Evolutionary conservation across 805 yeast species (phyloP), one percentile per base, ranked within the genome.

Genomic region (Candida silvicultrix): DNA sequence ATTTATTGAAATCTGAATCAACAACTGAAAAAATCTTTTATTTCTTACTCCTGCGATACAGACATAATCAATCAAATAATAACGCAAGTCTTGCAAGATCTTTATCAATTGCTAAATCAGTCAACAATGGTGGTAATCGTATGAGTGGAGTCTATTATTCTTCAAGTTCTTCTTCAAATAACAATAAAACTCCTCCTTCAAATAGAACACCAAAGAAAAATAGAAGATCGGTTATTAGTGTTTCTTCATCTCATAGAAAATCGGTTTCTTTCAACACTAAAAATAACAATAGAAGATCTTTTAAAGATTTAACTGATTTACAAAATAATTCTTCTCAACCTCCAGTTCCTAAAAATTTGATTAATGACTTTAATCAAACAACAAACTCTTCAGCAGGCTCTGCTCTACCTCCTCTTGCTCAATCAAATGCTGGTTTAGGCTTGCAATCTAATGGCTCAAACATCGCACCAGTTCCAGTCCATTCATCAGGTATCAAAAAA

Each of bases 21-120:
- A 81, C 81, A 48, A 76, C 89, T 2, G 96, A 88, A 57, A 88
- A 88, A 67, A 75, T 86, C 50, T 88, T 88, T 59, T 88, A 89
- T 64, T 82, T 85, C 52, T 65, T 89, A 42, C 69, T 88, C 49
- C 68, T 83, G 69, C 80, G 84, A 54, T 88, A 88, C 63, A 73
- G 95, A 53, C 83, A 83, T 54, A 87, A 83, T 46, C 92, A 85
- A 40, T 56, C 61, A 18, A 57, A 58, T 41, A 15, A 12, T 7
- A 52, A 34, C 14, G 20, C 61, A 5, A 51, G 57, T n/a, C 41
- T 59, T 35, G 51, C 58, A 37, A 58, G 63, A 54, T 59, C 63
- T 10, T 44, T 59, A 37, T 59, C 63, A 20, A 58, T 59, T 47
- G 63, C 63, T 21, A 59, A 52, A 48, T 59, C 63, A 10, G 57